phyloP scores from a whole-genome alignment of 371 early-diverging fungal genomes.

The Nematocida sp. region DNA sequence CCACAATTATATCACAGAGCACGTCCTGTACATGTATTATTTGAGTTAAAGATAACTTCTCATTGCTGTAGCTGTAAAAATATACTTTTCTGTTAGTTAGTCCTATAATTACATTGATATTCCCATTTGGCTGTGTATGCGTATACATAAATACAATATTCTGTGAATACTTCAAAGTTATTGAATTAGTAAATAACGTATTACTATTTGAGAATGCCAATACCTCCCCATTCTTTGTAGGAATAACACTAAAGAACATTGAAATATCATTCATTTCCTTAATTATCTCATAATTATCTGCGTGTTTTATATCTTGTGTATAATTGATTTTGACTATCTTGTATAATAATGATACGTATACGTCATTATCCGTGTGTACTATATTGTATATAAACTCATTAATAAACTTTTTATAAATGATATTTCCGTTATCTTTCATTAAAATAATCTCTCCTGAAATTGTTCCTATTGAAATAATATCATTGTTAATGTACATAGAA shows the following conservation, averaged over 20 bases:
- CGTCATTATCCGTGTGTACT: neutral
- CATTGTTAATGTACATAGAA: neutral
- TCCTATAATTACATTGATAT: neutral
- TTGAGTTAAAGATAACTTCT: neutral
- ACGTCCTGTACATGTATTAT: neutral
- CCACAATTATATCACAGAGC: neutral
- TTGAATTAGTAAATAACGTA: neutral
- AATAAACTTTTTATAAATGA: neutral
- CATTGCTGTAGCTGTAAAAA: constrained; percentile 9
- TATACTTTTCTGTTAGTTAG: constrained; percentile 22
- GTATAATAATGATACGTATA: neutral
- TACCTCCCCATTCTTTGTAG: neutral
- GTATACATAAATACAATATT: neutral
- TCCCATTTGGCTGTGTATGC: too few species aligned
- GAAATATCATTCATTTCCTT: neutral
- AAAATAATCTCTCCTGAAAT: constrained; percentile 3
- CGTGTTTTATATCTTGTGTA: neutral
- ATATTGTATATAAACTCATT: neutral
- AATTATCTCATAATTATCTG: neutral
- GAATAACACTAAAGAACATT: neutral
- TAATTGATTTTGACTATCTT: neutral
- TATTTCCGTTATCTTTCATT: neutral
- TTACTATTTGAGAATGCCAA: neutral
- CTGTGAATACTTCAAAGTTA: neutral
- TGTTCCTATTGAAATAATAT: constrained; percentile 1